Evolutionary conservation across 75 land plant genomes (phyloP).

Genomic region (Pinus taeda): DNA sequence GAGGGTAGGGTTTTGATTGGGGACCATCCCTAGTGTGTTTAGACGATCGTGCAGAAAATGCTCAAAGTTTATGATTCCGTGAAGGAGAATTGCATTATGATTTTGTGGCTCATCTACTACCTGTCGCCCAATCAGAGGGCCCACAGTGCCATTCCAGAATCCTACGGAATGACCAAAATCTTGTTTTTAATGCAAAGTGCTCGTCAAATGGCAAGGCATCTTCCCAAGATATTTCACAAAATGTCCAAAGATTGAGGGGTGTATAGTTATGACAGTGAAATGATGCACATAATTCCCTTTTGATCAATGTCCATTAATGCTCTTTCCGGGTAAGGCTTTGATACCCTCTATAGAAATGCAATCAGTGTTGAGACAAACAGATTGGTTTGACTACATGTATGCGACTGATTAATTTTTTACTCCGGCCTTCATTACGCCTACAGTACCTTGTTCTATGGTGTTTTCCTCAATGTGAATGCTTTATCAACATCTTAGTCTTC

Average conservation of each 20-base stretch:
- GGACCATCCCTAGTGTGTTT: conserved; percentile 26
- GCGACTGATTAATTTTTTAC: no score
- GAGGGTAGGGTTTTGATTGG: conserved; percentile 63
- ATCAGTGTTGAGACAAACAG: no score
- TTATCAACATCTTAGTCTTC: background rate
- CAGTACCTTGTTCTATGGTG: no score
- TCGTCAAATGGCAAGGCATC: conserved; percentile 48
- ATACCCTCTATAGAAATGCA: no score
- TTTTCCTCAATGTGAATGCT: background rate
- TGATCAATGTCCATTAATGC: no score
- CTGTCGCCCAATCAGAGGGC: conserved; percentile 29
- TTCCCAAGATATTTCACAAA: conserved; percentile 37
- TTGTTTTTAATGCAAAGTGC: conserved; percentile 62
- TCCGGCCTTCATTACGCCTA: no score
- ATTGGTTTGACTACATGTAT: no score
- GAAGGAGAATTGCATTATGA: conserved; percentile 46
- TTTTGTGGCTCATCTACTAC: conserved; percentile 52
- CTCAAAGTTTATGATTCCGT: conserved; percentile 45
- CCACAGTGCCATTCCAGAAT: conserved; percentile 26
- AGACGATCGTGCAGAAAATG: conserved; percentile 33
- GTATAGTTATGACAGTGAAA: no score
- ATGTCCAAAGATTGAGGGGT: conserved; percentile 17
- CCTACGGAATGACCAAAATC: conserved; percentile 33
- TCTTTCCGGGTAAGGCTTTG: no score
- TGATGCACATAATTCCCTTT: no score